Conservation (phyloP, 345 rosid genomes). For the Corchorus capsularis region DNA sequence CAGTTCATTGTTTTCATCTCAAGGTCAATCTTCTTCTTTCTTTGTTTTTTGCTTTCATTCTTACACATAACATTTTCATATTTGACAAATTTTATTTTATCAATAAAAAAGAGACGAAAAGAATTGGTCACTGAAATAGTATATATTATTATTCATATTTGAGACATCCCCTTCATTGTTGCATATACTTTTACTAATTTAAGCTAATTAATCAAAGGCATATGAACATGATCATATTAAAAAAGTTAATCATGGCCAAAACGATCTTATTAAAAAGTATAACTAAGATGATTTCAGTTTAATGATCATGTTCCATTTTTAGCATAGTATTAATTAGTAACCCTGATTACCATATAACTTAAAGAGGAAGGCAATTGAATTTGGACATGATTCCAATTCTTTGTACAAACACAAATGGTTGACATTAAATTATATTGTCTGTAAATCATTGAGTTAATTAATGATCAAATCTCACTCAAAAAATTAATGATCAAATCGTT, state of each 20-base stretch:
- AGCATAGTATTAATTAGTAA: background rate
- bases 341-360: background rate
- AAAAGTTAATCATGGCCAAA: background rate
- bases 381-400: background rate
- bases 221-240: background rate
- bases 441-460: background rate
- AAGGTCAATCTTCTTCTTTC: background rate
- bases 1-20: background rate
- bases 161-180: background rate
- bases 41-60: no score
- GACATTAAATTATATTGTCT: no score
- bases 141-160: no score
- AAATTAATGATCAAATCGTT: background rate
- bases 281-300: no score
- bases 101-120: background rate
- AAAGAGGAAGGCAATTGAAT: background rate
- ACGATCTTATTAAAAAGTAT: no score
- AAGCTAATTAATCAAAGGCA: no score
- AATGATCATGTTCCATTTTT: background rate
- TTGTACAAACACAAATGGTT: no score
- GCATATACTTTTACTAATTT: background rate
- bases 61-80: background rate
- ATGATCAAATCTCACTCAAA: background rate
- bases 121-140: no score
- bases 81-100: no score